Evolutionary conservation across 106 monocot species (phyloP).

Genomic region (Gastrodia elata): DNA sequence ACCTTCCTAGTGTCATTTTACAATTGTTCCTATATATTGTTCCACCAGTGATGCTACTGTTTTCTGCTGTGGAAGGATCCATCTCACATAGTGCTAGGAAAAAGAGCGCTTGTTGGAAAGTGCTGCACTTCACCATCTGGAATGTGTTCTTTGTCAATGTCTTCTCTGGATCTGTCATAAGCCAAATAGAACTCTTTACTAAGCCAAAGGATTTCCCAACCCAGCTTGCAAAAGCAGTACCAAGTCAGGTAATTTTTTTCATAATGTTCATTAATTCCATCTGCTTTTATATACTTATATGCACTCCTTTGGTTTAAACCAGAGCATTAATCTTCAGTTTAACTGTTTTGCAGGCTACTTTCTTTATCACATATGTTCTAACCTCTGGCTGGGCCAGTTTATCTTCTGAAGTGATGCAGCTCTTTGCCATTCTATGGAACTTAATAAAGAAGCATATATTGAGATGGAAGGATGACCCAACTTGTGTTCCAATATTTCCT

Average conservation of each 20-base stretch:
- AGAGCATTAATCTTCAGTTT: slow-evolving; percentile 5
- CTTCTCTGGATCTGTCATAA: slow-evolving; percentile 77
- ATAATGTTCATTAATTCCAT: not conserved
- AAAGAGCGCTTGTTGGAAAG: slow-evolving; percentile 80
- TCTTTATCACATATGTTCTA: slow-evolving; percentile 93
- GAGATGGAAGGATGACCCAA: slow-evolving; percentile 28
- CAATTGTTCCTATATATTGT: slow-evolving; percentile 56
- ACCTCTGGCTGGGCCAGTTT: slow-evolving; percentile 99
- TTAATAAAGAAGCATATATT: slow-evolving; percentile 47
- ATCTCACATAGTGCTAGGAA: slow-evolving; percentile 73
- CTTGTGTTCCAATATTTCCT: slow-evolving; percentile 68
- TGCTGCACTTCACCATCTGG: slow-evolving; percentile 87
- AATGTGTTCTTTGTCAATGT: slow-evolving; percentile 96
- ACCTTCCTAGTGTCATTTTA: slow-evolving; percentile 85
- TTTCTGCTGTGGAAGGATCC: slow-evolving; percentile 77
- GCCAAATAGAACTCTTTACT: slow-evolving; percentile 60
- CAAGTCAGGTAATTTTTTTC: slow-evolving; percentile 56
- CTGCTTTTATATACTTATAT: not conserved
- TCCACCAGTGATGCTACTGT: slow-evolving; percentile 85
- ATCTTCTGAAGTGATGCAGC: slow-evolving; percentile 78
- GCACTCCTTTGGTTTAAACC: not conserved
- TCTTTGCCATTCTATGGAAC: slow-evolving; percentile 65
- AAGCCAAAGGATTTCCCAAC: slow-evolving; percentile 75
- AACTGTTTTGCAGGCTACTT: slow-evolving; percentile 69
- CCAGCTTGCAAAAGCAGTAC: slow-evolving; percentile 84